Evolutionary conservation across 169 alveolate species (phyloP), one percentile per base, ranked within the genome.

Genomic region (Besnoitia besnoiti): DNA sequence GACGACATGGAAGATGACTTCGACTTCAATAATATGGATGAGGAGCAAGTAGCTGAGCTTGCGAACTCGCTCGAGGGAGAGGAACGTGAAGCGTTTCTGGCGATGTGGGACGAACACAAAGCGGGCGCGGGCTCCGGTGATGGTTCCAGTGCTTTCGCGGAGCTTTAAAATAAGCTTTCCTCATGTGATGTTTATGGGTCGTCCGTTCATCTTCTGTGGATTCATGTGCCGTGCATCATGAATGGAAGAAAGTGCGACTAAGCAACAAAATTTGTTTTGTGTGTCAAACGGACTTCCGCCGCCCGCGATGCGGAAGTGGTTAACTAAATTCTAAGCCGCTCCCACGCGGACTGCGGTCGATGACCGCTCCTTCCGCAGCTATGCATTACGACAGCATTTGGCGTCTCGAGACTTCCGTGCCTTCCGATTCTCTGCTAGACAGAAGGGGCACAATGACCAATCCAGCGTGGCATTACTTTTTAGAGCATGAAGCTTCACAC

Each of bases 121-220:
- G 87, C 50, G 14, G 40, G 35, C 50, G 39, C 40, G 21, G 61
- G 40, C 50, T 33, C 14, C 21, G 35, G 40, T 40, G 61, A n/a
- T 35, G 40, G 87, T 39, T 77, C n/a, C 50, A 16, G 87, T 21
- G 50, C 87, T 40, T 77, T 77, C 87, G 59, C 62, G 33, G 87
- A 77, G 47, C 35, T 77, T 33, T 77, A 77, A 77, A 24, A 33
- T 8, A 21, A 33, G 0, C 30, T 55, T 55, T 55, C 35, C 73
- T 33, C 35, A 14, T 55, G 73, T 24, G 61, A 1, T 55, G 33
- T 55, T 27, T 55, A 12, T n/a, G n/a, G n/a, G n/a, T n/a, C n/a
- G n/a, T n/a, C 10, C 35, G 73, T 21, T 33, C 30, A 21, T 51
- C 33, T 51, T 55, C 73, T 55, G 21, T 2, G 27, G 0, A 21